phyloP scores from a whole-genome alignment of 768 basidiomycete species.

The Rickenella mellea region DNA sequence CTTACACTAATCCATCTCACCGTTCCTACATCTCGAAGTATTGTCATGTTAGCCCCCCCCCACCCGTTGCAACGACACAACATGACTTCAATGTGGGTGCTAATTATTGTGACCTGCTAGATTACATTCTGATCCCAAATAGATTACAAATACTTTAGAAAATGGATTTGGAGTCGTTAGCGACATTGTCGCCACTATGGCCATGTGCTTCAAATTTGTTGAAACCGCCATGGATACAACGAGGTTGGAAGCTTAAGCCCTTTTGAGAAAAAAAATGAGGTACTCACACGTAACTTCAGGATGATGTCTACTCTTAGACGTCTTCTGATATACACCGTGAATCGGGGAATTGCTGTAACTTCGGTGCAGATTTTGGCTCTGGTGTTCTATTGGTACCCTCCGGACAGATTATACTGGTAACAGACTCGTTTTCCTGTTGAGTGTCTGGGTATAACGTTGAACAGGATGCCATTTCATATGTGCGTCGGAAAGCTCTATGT shows the following conservation, averaged over 20 bases:
- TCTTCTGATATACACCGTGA: conserved; percentile 30
- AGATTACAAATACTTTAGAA: too few species aligned
- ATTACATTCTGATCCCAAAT: too few species aligned
- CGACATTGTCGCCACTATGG: conserved; percentile 34
- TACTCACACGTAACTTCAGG: conserved; percentile 15
- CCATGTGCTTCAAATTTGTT: conserved; percentile 31
- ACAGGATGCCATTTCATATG: conserved; percentile 39
- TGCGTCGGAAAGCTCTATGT: conserved; percentile 40
- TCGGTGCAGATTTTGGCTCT: conserved; percentile 31
- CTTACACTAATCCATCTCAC: too few species aligned
- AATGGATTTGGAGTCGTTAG: conserved; percentile 35
- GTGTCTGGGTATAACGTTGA: not conserved
- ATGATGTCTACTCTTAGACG: conserved; percentile 30
- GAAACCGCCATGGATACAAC: conserved; percentile 28
- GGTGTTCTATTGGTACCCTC: conserved; percentile 30
- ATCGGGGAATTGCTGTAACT: conserved; percentile 35
- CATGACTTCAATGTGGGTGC: too few species aligned
- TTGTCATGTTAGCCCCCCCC: too few species aligned
- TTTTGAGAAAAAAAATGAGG: not conserved
- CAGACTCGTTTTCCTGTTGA: not conserved
- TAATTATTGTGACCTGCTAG: too few species aligned
- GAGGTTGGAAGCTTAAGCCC: conserved; percentile 18
- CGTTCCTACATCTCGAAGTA: too few species aligned
- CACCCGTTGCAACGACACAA: too few species aligned
- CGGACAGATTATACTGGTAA: conserved; percentile 29